Percentiles rank a stretch among this genome's conserved stretches.
These are phyloP conservation scores for Spathaspora sp. DNA, from an alignment of 805 yeast species.

Conservation along the genomic window DNA sequence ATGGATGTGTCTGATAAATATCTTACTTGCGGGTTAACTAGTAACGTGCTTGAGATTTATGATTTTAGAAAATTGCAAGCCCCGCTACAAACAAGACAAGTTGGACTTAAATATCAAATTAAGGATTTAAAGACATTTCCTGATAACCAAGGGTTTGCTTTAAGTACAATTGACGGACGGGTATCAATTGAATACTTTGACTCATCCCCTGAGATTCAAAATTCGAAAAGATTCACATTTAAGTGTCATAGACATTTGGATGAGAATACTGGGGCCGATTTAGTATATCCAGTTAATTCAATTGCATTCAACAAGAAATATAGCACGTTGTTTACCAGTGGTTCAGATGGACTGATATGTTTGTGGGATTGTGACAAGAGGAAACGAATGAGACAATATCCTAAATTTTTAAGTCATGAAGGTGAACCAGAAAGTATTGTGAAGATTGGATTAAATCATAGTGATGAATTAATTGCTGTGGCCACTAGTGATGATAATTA, in stretches of 20 bases:
- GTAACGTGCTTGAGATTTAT: slow-evolving; percentile 52
- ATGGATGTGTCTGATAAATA: slow-evolving; percentile 50
- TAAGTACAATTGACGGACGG: slow-evolving; percentile 78
- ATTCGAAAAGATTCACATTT: slow-evolving; percentile 63
- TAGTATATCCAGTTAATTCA: slow-evolving; percentile 51
- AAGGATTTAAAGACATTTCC: slow-evolving; percentile 55
- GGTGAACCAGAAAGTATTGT: slow-evolving; percentile 20
- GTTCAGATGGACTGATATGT: slow-evolving; percentile 48
- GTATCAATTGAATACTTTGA: slow-evolving; percentile 71
- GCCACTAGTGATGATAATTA: slow-evolving; percentile 43
- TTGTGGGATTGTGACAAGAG: slow-evolving; percentile 47
- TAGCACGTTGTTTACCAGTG: slow-evolving; percentile 46
- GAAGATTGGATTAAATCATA: slow-evolving; percentile 16
- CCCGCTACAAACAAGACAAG: slow-evolving; percentile 52
- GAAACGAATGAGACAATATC: slow-evolving; percentile 42
- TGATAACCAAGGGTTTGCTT: slow-evolving; percentile 53
- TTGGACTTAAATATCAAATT: slow-evolving; percentile 66
- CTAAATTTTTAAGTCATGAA: slow-evolving; percentile 18
- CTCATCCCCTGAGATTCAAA: slow-evolving; percentile 39
- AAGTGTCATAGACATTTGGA: slow-evolving; percentile 64
- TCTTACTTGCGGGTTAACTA: slow-evolving; percentile 52
- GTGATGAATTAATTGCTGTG: slow-evolving; percentile 24
- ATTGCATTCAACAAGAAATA: slow-evolving; percentile 37
- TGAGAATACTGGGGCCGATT: slow-evolving; percentile 38
- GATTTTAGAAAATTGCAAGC: slow-evolving; percentile 42